Evolutionary conservation across 257 asterid species (phyloP), one percentile per base, ranked within the genome.

Genomic region (Haberlea rhodopensis): DNA sequence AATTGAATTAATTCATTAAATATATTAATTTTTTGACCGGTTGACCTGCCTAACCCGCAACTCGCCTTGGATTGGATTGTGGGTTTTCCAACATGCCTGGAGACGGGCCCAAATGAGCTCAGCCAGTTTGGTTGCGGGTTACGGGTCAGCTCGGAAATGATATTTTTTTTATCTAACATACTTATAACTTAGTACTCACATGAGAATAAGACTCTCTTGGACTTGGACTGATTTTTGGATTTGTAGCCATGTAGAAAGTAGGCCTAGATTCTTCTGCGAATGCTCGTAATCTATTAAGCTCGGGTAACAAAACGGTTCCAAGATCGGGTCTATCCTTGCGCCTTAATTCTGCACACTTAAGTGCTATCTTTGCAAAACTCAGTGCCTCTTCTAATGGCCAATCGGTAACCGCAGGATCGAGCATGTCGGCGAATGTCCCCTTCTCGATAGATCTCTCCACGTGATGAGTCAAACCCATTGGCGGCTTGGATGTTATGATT

Each of bases 401-500:
- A 53, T 91, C 94, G 3, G 62, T 66, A 59, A 88, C 85, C 26
- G 76, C 85, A 6, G 94, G 95, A 56, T 88, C 98, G 32, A 91
- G 96, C 86, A 85, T 82, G 48, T 82, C 84, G 5, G 81, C 73
- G 4, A 91, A 85, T 3, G 82, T 88, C 26, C 96, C 96, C 49
- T 68, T 86, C 81, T 91, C 88, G 16, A 91, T 91, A 6, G 98
- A 71, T 79, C 85, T 83, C 71, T 84, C 91, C 19, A 88, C 82
- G 11, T 88, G 95, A 75, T 91, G 96, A 68, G 92, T 71, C 74
- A 88, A 67, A 20, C 95, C 98, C 98, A 91, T 91, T 6, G 96
- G 96, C n/a, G 94, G 60, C 79, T 71, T 85, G 16, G 95, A 88
- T 31, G 96, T 91, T 18, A 91, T 70, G 34, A 88, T 81, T 46